phyloP scores from a whole-genome alignment of 2,329 filamentous ascomycete species.

The Lasiodiplodia citricola region DNA sequence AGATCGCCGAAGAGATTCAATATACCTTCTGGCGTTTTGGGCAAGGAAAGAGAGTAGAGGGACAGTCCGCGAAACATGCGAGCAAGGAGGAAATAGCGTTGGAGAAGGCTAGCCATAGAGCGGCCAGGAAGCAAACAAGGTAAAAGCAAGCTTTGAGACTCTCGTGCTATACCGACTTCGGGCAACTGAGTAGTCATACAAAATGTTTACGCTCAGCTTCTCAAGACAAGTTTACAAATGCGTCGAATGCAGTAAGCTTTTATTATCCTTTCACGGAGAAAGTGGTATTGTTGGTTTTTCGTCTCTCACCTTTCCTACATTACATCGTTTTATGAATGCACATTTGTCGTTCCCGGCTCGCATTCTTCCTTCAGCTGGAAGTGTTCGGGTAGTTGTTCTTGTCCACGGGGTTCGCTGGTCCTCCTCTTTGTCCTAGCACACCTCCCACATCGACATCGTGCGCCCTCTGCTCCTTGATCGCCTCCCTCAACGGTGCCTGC shows the following conservation, averaged over 20 bases:
- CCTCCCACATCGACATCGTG: constrained; percentile 48
- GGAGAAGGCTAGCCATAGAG: neutral
- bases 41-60: neutral
- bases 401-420: constrained; percentile 45
- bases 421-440: constrained; percentile 52
- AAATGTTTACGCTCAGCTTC: neutral
- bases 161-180: neutral
- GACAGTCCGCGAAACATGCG: neutral
- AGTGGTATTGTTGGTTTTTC: neutral
- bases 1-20: neutral
- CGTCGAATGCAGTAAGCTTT: neutral
- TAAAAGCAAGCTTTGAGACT: neutral
- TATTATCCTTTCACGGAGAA: neutral
- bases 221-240: neutral
- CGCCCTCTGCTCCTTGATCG: constrained; percentile 46
- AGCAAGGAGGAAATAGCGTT: neutral
- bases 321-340: neutral
- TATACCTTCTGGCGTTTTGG: neutral
- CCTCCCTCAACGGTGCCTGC: constrained; percentile 50
- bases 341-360: neutral
- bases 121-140: neutral
- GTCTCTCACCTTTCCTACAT: neutral
- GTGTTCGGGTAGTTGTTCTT: constrained; percentile 25
- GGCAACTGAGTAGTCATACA: neutral
- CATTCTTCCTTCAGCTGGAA: neutral